These are phyloP conservation scores for Tuber umbilicatum DNA, from an alignment of 495 filamentous ascomycete genomes.

Conservation along the genomic window DNA sequence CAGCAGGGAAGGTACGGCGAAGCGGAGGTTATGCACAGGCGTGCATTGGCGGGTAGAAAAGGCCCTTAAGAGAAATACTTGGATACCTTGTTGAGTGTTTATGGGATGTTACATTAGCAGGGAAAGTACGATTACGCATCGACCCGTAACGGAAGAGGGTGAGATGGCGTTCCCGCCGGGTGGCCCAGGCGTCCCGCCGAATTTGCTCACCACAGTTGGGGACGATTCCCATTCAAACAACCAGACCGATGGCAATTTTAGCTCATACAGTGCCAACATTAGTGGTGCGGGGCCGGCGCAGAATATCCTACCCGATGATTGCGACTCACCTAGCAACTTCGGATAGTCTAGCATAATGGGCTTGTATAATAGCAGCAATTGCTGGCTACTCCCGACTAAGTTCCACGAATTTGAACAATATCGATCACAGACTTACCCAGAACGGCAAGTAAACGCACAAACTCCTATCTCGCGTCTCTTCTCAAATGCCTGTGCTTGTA, in stretches of 20 bases:
- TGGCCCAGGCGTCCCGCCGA: no score
- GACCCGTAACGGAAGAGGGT: no score
- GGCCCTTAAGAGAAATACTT: no score
- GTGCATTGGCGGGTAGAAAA: no score
- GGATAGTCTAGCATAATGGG: background rate
- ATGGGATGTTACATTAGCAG: no score
- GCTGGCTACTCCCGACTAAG: background rate
- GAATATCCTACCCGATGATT: background rate
- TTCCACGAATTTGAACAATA: background rate
- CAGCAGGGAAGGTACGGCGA: no score
- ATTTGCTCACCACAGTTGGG: no score
- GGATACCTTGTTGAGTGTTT: no score
- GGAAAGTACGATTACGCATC: no score
- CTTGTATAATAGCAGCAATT: background rate
- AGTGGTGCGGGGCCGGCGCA: background rate
- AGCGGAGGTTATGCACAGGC: no score
- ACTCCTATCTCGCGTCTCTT: background rate
- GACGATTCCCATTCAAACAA: background rate
- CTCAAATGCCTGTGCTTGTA: background rate
- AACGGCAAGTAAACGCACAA: background rate
- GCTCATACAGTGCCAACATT: background rate
- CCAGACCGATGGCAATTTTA: background rate
- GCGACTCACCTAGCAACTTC: background rate
- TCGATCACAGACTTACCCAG: background rate
- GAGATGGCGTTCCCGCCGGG: no score